phyloP scores from a whole-genome alignment of 106 monocot genomes.

The Phalaenopsis equestris region DNA sequence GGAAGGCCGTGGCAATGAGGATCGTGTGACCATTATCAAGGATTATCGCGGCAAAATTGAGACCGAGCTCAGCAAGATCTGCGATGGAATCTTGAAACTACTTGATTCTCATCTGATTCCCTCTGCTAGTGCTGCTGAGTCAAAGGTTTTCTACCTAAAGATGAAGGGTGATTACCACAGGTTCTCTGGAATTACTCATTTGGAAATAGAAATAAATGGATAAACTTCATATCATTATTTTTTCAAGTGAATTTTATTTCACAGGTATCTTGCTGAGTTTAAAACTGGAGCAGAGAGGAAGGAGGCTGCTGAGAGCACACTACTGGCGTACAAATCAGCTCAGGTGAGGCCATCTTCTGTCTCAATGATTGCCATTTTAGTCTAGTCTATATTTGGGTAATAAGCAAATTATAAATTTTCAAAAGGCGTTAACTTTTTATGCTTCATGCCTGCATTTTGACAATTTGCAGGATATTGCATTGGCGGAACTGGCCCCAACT shows the following conservation, averaged over 20 bases:
- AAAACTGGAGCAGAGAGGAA: slow-evolving; percentile 48
- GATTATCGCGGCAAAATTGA: slow-evolving; percentile 42
- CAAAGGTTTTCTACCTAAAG: slow-evolving; percentile 58
- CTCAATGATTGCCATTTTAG: neutral
- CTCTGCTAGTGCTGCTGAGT: slow-evolving; percentile 31
- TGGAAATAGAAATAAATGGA: neutral
- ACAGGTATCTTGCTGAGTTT: slow-evolving; percentile 59
- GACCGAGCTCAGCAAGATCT: slow-evolving; percentile 38
- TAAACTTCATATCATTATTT: neutral
- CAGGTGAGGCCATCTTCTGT: slow-evolving; percentile 21
- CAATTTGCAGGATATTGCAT: slow-evolving; percentile 26
- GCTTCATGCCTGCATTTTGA: neutral
- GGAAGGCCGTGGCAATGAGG: slow-evolving; percentile 43
- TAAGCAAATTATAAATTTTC: neutral
- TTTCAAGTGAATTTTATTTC: neutral
- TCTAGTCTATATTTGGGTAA: neutral
- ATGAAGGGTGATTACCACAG: slow-evolving; percentile 64
- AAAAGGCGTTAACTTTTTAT: neutral
- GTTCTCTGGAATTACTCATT: slow-evolving; percentile 9
- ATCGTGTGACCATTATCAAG: slow-evolving; percentile 33
- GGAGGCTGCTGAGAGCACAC: slow-evolving; percentile 46
- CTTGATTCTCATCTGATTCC: slow-evolving; percentile 49
- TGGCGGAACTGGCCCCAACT: slow-evolving; percentile 32
- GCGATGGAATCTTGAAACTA: slow-evolving; percentile 44
- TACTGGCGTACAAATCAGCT: slow-evolving; percentile 47